A percentile compares a stretch with the other conserved stretches of the same genome.
Conservation (phyloP, 371 early-diverging fungal genomes). For the Dipsacomyces acuminosporus region DNA sequence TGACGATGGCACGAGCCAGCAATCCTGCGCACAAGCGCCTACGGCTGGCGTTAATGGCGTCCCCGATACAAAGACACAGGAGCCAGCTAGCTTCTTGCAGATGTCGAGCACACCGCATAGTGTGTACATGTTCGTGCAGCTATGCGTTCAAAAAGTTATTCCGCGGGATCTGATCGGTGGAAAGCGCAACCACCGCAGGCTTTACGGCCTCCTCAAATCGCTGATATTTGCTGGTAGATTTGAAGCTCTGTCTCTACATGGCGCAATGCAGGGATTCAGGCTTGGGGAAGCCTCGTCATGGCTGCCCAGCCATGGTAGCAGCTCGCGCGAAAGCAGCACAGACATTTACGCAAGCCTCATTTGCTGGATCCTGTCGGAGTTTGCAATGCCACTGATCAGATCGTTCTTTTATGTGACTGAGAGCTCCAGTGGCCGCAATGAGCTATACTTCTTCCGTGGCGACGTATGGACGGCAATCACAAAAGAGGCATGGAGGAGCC, state of each 20-base stretch:
- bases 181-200: slow-evolving; percentile 32
- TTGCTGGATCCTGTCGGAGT: slow-evolving; percentile 61
- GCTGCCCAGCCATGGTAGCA: slow-evolving; percentile 9
- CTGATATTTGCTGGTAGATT: slow-evolving; percentile 54
- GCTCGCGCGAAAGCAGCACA: no score
- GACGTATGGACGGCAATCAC: slow-evolving; percentile 65
- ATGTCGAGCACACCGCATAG: slow-evolving; percentile 14
- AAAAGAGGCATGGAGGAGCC: slow-evolving; percentile 39
- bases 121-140: slow-evolving; percentile 39
- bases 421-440: slow-evolving; percentile 51
- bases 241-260: slow-evolving; percentile 60
- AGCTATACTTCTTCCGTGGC: slow-evolving; percentile 69
- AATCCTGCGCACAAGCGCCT: no score
- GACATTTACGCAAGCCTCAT: slow-evolving; percentile 55
- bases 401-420: slow-evolving; percentile 76
- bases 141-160: slow-evolving; percentile 32
- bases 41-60: no score
- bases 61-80: background rate
- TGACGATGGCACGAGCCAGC: no score
- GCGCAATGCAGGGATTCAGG: slow-evolving; percentile 56
- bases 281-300: slow-evolving; percentile 19
- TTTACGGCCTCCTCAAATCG: slow-evolving; percentile 32
- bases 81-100: slow-evolving; percentile 13
- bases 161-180: slow-evolving; percentile 43
- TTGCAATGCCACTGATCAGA: slow-evolving; percentile 55